These are phyloP conservation scores for Jaltomata sinuosa DNA, from an alignment of 257 asterid species.

Conservation along the genomic window DNA sequence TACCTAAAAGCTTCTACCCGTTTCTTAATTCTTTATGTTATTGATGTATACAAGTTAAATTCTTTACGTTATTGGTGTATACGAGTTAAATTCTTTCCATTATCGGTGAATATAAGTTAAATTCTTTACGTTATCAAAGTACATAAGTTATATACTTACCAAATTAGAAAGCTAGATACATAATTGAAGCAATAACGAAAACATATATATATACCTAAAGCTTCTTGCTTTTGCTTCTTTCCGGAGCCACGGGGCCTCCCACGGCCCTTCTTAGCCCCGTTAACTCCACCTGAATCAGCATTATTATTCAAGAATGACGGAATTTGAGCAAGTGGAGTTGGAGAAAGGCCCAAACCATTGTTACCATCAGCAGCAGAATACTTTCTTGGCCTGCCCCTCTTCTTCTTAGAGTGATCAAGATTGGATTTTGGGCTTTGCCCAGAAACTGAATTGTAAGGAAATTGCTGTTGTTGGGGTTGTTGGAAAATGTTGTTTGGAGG, in stretches of 20 bases:
- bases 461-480: neutral
- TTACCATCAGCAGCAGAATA: constrained; percentile 39
- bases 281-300: constrained; percentile 12
- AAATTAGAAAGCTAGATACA: too few relatives aligned
- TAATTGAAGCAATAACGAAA: too few relatives aligned
- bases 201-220: neutral
- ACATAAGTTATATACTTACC: too few relatives aligned
- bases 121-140: too few relatives aligned
- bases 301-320: constrained; percentile 8
- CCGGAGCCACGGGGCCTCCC: constrained; percentile 44
- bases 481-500: neutral
- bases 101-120: too few relatives aligned
- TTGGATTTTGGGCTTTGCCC: neutral
- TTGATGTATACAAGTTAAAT: too few relatives aligned
- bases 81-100: too few relatives aligned
- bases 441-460: constrained; percentile 22
- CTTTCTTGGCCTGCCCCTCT: constrained; percentile 57
- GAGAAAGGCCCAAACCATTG: too few relatives aligned
- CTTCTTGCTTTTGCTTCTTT: constrained; percentile 27
- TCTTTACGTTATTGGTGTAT: too few relatives aligned
- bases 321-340: constrained; percentile 35
- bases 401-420: constrained; percentile 25
- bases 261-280: neutral
- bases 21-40: neutral
- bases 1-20: neutral